These are phyloP conservation scores for Carex littledalei DNA, from an alignment of 176 grass and related monocot genomes.

Conservation along the genomic window DNA sequence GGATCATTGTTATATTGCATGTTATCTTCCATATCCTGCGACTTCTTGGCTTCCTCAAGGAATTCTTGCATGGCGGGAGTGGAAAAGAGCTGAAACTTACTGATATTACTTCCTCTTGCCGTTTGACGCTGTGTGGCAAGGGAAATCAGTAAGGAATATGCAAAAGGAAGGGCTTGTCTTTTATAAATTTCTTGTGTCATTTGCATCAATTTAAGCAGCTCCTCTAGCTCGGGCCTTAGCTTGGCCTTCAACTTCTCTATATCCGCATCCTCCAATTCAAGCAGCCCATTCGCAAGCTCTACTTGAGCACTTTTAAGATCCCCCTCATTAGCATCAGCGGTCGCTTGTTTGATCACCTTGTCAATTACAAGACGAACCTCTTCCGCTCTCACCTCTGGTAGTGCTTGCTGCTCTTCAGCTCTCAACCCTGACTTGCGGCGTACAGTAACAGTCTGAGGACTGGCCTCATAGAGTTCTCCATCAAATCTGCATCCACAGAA, in stretches of 20 bases:
- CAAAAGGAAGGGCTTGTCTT: background rate
- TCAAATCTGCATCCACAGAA: background rate
- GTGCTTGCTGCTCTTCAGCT: too few relatives aligned
- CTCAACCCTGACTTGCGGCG: background rate
- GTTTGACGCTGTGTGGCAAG: background rate
- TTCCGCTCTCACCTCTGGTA: conserved; percentile 2
- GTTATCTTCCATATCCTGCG: background rate
- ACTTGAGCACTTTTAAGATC: background rate
- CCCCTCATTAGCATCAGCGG: background rate
- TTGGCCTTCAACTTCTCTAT: background rate
- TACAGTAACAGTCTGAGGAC: background rate
- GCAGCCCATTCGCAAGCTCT: background rate
- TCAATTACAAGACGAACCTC: background rate
- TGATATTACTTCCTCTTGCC: background rate
- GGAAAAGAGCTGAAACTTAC: background rate
- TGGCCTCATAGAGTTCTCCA: too few relatives aligned
- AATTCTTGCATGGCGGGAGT: background rate
- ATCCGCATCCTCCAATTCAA: too few relatives aligned
- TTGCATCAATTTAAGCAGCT: background rate
- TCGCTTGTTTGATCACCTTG: background rate
- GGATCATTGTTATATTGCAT: too few relatives aligned
- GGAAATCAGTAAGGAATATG: background rate
- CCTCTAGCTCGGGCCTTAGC: too few relatives aligned
- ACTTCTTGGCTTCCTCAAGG: background rate
- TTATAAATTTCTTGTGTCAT: background rate